Percentiles rank a stretch among this genome's conserved stretches.
Evolutionary conservation across 768 basidiomycete genomes (phyloP).

Genomic region (Xanthoconium stramineum): DNA sequence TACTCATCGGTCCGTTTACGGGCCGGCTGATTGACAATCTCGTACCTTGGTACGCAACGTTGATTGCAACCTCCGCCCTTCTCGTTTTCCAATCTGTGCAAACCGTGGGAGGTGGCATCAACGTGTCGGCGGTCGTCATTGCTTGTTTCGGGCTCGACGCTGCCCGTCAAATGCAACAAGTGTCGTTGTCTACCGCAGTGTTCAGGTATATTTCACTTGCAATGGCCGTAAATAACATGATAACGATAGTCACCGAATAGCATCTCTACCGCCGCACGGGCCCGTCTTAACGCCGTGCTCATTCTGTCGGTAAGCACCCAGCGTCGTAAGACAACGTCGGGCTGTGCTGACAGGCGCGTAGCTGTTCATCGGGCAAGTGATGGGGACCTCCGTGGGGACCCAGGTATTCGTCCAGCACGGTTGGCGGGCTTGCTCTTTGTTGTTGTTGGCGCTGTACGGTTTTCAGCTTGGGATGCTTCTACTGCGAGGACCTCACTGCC

Average conservation of each 20-base stretch:
- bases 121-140: conserved; percentile 67
- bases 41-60: conserved; percentile 74
- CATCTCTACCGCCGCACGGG: conserved; percentile 46
- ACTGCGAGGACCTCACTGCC: conserved; percentile 63
- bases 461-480: conserved; percentile 57
- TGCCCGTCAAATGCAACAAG: conserved; percentile 72
- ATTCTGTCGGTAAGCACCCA: conserved; percentile 57
- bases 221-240: not conserved
- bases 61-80: conserved; percentile 49
- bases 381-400: conserved; percentile 75
- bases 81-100: conserved; percentile 60
- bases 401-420: conserved; percentile 66
- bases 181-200: conserved; percentile 59
- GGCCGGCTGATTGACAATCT: conserved; percentile 69
- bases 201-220: conserved; percentile 40
- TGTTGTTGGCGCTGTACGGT: conserved; percentile 57
- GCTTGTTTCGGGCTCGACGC: conserved; percentile 70
- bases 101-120: conserved; percentile 64
- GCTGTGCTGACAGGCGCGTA: conserved; percentile 5
- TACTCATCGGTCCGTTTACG: conserved; percentile 63
- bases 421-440: conserved; percentile 63
- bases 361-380: conserved; percentile 77
- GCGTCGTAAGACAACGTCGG: not conserved
- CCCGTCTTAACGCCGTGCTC: conserved; percentile 74
- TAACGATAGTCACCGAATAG: conserved; percentile 14